Conservation (phyloP, 2,329 filamentous ascomycete species). For the Penicillium thymicola region DNA sequence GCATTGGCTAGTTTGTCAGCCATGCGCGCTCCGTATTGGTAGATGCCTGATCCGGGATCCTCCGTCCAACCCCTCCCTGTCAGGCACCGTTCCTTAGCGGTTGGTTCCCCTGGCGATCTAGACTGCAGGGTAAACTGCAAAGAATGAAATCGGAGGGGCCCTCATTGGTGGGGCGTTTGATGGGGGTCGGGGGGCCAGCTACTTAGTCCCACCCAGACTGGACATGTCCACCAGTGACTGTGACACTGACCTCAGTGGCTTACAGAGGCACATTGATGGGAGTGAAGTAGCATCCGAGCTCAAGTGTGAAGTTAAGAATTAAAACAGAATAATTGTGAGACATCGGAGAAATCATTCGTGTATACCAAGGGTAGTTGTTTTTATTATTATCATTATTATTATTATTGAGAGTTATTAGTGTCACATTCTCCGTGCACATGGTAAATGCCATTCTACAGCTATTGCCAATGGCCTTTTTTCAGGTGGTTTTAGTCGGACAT, state of each 20-base stretch:
- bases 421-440: background rate
- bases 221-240: background rate
- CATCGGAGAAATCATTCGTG: constrained; percentile 8
- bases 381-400: background rate
- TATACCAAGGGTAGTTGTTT: constrained; percentile 8
- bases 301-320: background rate
- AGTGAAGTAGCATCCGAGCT: background rate
- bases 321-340: constrained; percentile 5
- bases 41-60: background rate
- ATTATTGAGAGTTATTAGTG: constrained; percentile 2
- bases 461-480: constrained; percentile 1
- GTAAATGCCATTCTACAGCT: background rate
- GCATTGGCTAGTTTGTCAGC: constrained; percentile 46
- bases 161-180: background rate
- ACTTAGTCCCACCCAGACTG: background rate
- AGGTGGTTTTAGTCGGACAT: constrained; percentile 3
- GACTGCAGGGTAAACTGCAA: constrained; percentile 4
- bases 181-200: background rate
- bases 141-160: background rate
- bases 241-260: constrained; percentile 6
- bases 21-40: constrained; percentile 48
- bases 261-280: background rate
- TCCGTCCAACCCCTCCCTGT: background rate
- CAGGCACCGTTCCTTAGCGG: background rate
- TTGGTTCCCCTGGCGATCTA: constrained; percentile 4